Evolutionary conservation across 2,329 filamentous ascomycete species (phyloP).

Genomic region (Neofusicoccum cordaticola): DNA sequence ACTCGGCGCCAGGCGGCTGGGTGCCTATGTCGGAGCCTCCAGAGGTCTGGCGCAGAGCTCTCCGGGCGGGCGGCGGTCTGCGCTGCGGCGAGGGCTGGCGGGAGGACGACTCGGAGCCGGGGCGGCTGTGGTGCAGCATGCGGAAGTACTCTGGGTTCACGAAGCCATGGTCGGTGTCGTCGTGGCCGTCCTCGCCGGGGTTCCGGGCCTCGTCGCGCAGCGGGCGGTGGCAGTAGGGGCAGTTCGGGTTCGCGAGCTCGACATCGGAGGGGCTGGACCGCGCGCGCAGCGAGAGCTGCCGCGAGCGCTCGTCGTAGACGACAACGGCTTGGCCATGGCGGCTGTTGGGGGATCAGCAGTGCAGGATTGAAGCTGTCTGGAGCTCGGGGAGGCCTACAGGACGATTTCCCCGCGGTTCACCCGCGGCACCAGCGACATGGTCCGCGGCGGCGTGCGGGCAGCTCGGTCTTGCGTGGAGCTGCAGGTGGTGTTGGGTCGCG

Average conservation of each 20-base stretch:
- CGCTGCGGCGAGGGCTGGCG: slow-evolving; percentile 44
- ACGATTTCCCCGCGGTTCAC: slow-evolving; percentile 18
- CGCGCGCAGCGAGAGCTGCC: slow-evolving; percentile 77
- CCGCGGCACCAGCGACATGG: slow-evolving; percentile 17
- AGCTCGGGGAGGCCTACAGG: slow-evolving; percentile 3
- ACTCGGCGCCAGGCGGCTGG: slow-evolving; percentile 50
- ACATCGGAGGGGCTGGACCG: slow-evolving; percentile 52
- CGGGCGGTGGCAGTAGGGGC: slow-evolving; percentile 86
- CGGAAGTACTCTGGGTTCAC: slow-evolving; percentile 93
- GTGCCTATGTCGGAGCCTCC: slow-evolving; percentile 31
- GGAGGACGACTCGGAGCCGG: slow-evolving; percentile 48
- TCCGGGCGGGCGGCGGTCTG: slow-evolving; percentile 37
- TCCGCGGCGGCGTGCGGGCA: not conserved
- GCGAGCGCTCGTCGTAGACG: slow-evolving; percentile 80
- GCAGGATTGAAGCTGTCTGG: not conserved
- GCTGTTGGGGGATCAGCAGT: slow-evolving; percentile 45
- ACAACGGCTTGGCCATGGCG: slow-evolving; percentile 92
- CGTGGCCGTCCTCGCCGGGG: slow-evolving; percentile 30
- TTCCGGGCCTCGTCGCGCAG: slow-evolving; percentile 48
- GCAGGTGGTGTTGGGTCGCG: not conserved
- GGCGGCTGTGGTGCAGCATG: slow-evolving; percentile 69
- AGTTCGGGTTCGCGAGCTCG: slow-evolving; percentile 59
- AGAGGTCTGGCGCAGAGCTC: slow-evolving; percentile 44
- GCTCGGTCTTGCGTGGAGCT: not conserved
- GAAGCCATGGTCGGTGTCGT: slow-evolving; percentile 60